Evolutionary conservation across 495 filamentous ascomycete species (phyloP).

Genomic region (Daldinia vernicosa): DNA sequence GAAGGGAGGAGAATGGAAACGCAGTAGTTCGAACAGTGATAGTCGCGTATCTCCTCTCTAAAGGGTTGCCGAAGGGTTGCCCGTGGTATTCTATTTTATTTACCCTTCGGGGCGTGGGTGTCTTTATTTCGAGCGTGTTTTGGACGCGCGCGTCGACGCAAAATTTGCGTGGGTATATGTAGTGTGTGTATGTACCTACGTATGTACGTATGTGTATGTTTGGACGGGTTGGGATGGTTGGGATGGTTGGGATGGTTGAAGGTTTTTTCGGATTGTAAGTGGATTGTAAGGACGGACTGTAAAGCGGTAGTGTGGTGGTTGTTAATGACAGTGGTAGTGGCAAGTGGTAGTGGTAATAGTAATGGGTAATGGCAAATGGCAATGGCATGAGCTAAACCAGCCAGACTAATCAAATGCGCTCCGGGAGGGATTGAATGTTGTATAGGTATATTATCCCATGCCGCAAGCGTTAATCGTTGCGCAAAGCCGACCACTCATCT

Average conservation of each 20-base stretch:
- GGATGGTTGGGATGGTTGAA: not conserved
- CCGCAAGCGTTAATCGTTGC: constrained; percentile 2
- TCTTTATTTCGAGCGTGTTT: not conserved
- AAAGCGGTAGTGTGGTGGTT: not conserved
- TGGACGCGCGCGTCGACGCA: not conserved
- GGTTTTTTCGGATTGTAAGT: not conserved
- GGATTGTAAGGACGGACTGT: constrained; percentile 1
- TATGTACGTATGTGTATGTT: not conserved
- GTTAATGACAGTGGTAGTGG: not conserved
- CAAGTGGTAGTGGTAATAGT: not conserved
- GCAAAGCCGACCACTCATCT: constrained; percentile 9
- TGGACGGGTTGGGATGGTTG: too few relatives aligned
- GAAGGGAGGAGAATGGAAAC: constrained; percentile 9
- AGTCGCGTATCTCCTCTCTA: constrained; percentile 10
- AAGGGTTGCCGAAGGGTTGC: not conserved
- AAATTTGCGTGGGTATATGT: not conserved
- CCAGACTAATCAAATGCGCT: constrained; percentile 2
- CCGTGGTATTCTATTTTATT: constrained; percentile 2
- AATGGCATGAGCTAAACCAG: constrained; percentile 8
- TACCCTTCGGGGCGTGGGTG: not conserved
- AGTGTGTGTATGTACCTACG: not conserved
- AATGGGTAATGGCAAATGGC: not conserved
- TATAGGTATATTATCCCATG: constrained; percentile 6
- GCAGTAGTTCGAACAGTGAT: not conserved
- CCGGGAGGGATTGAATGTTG: not conserved